phyloP scores from a whole-genome alignment of 1,284 basidiomycete species.

The Apiotrichum gamsii region DNA sequence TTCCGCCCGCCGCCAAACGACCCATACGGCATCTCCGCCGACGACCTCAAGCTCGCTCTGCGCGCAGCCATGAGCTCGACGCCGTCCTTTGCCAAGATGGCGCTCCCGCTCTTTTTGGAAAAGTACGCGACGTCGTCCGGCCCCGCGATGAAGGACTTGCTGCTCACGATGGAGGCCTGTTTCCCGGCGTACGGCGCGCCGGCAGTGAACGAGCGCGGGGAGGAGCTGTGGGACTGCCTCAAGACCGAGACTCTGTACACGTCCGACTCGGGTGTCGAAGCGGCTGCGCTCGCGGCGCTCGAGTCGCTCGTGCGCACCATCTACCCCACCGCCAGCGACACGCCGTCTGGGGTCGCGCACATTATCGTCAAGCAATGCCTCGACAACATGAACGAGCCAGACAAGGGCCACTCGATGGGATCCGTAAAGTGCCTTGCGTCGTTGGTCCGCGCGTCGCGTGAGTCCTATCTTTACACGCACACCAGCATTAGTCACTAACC shows the following conservation, averaged over 20 bases:
- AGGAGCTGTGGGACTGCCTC: constrained; percentile 76
- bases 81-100: constrained; percentile 73
- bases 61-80: constrained; percentile 65
- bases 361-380: constrained; percentile 74
- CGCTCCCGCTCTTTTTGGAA: constrained; percentile 83
- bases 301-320: constrained; percentile 67
- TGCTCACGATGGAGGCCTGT: constrained; percentile 66
- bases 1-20: constrained; percentile 93
- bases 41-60: constrained; percentile 73
- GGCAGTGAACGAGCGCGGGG: constrained; percentile 58
- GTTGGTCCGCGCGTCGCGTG: constrained; percentile 68
- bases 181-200: constrained; percentile 73
- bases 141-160: constrained; percentile 75
- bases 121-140: constrained; percentile 82
- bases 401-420: constrained; percentile 80
- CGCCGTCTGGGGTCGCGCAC: constrained; percentile 57
- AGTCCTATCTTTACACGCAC: constrained; percentile 30
- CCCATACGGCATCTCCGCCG: constrained; percentile 84
- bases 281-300: constrained; percentile 62
- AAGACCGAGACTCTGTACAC: constrained; percentile 94
- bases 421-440: constrained; percentile 74
- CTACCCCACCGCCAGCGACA: constrained; percentile 50
- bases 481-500: neutral
- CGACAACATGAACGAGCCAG: constrained; percentile 71
- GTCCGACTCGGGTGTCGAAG: constrained; percentile 65